Conservation (phyloP, 2,329 filamentous ascomycete species). For the Apiospora kogelbergensis region DNA sequence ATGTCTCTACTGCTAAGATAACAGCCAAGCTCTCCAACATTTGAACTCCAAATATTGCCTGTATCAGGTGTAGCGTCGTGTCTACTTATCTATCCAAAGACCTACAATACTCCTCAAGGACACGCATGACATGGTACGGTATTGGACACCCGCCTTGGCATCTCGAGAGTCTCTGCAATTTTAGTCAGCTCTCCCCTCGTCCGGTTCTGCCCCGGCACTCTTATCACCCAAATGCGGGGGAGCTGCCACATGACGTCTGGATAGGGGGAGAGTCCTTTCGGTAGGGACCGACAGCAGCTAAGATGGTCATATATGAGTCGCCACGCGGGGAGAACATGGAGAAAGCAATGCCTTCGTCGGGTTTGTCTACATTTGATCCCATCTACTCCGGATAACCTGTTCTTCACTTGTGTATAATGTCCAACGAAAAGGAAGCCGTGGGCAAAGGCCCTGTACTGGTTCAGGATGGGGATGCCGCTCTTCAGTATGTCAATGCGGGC, state of each 20-base stretch:
- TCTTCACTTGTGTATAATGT: not conserved
- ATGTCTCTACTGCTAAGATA: not conserved
- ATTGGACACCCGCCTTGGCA: not conserved
- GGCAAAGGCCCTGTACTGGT: not conserved
- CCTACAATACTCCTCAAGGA: not conserved
- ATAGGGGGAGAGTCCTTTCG: not conserved
- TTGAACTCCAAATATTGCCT: not conserved
- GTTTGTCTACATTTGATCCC: too few relatives aligned
- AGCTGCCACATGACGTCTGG: not conserved
- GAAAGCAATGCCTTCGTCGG: too few relatives aligned
- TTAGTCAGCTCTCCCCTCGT: not conserved
- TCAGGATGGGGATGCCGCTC: not conserved
- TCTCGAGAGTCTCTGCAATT: not conserved
- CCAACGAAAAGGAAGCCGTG: not conserved
- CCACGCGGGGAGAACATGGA: not conserved
- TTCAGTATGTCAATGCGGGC: not conserved
- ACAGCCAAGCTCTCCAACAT: not conserved
- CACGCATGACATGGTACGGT: not conserved
- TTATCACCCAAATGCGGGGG: slow-evolving; percentile 1
- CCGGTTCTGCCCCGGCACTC: not conserved
- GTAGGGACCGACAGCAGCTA: not conserved
- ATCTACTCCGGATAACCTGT: too few relatives aligned
- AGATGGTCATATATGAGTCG: not conserved
- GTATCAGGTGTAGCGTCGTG: not conserved
- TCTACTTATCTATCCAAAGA: not conserved